Conservation (phyloP, 2,329 filamentous ascomycete genomes). For the Drechslera avenae region DNA sequence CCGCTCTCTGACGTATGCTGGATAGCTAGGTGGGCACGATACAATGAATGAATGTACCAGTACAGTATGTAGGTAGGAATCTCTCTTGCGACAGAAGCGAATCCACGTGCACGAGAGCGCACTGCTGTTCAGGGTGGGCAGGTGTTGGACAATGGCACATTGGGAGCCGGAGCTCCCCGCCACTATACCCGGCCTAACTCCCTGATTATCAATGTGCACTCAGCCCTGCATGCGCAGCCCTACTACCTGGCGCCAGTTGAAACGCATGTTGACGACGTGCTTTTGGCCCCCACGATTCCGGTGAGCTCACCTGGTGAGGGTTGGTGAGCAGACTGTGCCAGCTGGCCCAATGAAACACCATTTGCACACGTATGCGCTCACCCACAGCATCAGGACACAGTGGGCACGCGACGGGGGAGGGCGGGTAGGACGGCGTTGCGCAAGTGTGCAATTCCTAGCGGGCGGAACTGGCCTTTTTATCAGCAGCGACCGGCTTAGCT, state of each 20-base stretch:
- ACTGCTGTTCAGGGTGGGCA: no score
- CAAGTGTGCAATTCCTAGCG: conserved; percentile 15
- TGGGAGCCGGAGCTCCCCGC: conserved; percentile 1
- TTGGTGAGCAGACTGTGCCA: background rate
- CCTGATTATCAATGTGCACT: conserved; percentile 8
- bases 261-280: conserved; percentile 14
- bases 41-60: no score
- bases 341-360: conserved; percentile 11
- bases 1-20: no score
- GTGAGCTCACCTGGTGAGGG: conserved; percentile 9
- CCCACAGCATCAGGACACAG: conserved; percentile 15
- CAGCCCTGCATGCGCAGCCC: conserved; percentile 5
- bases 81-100: no score
- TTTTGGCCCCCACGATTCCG: conserved; percentile 30
- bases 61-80: no score
- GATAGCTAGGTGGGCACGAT: no score
- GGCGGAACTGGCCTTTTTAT: conserved; percentile 19
- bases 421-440: conserved; percentile 14
- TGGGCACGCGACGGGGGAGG: conserved; percentile 1
- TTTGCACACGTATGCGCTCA: conserved; percentile 15
- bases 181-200: background rate
- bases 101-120: no score
- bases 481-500: conserved; percentile 7
- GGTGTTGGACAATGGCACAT: no score
- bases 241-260: conserved; percentile 6